Base-by-base conservation (phyloP, 306 rosid genomes). In the Lathyrus aphaca region DNA sequence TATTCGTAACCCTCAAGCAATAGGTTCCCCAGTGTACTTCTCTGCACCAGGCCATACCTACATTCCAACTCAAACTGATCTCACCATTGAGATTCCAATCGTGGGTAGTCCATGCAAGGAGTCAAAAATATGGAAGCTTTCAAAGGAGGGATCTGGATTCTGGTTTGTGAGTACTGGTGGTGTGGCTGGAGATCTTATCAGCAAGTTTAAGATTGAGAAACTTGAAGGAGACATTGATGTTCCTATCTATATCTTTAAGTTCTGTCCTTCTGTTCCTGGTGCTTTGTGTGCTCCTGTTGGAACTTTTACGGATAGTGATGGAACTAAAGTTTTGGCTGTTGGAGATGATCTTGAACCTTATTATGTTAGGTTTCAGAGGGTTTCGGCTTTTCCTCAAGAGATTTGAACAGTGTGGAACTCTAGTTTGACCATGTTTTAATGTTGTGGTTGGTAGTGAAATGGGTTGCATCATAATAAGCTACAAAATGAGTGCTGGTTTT, bases 141-240 rank as follows among this genome's bases (percentile, higher is more conserved):
- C 3, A 3, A 77, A 77, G 11, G 77, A 4, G 1, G 81, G 73
- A 0, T 25, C 81, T 25, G 81, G 81, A 5, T 64, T 77, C 3
- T 77, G 81, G 81, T 77, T 77, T 16, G 29, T 77, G 55, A 64
- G 77, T 29, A 64, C 73, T 4, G 66, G 37, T 23, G 81, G 81
- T 14, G 50, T 46, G 0, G 19, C 73, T 56, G 5, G 44, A 0
- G 70, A 51, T 0, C 16, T 77, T 27, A 13, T 45, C 1, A 77
- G 73, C 18, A 77, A 71, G 40, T 77, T 77, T 48, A 77, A 77
- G 69, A 77, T 77, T 77, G 81, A 77, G 77, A 71, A 73, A 66
- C 73, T 77, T 17, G 48, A 9, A 37, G 81, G 81, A 1, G 81
- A 77, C 0, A 73, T 71, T 71, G 81, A 77, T 3, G 71, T 55